Base-by-base conservation (phyloP, 805 yeast species). In the Pichia paraexigua region DNA sequence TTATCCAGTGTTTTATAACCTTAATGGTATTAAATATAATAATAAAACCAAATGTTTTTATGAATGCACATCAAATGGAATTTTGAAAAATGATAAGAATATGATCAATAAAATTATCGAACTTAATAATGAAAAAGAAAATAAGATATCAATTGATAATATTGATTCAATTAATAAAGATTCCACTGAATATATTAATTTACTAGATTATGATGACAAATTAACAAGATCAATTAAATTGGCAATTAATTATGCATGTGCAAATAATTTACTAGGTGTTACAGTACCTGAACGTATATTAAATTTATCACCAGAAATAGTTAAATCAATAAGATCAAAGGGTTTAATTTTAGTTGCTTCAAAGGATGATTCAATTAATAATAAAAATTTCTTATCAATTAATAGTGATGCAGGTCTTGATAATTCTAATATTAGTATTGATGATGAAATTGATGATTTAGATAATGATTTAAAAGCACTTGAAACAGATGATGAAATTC, bases 1-100 rank as follows among this genome's bases (percentile, higher is more conserved):
- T 65, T 94, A 85, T 69, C 97, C 99, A 0, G 98, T 94, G 0
- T 82, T 94, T 57, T 86, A 87, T 69, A 80, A 83, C 51, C 79
- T 91, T 77, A 83, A 81, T 59, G 87, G 89, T n/a, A 71, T 83
- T 12, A 70, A 74, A 40, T 72, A 64, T 59, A 56, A 65, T 32
- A 52, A 58, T 11, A 46, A 35, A 2, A 45, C 52, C 1, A 66
- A 69, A 18, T 54, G 54, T 48, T 75, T 75, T 52, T 63, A 58
- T 15, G 57, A 67, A 30, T 68, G 71, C 41, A 67, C 77, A 1
- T 71, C 78, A 1, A 74, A 75, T 60, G 77, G 77, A 13, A 68
- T 67, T 40, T 54, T 58, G 20, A 55, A 57, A 24, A 39, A 40
- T 25, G 40, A 45, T 21, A 15, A 17, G 24, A 21, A 13, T 9